phyloP scores from a whole-genome alignment of 768 basidiomycete species.

The Lactifluus volemus region DNA sequence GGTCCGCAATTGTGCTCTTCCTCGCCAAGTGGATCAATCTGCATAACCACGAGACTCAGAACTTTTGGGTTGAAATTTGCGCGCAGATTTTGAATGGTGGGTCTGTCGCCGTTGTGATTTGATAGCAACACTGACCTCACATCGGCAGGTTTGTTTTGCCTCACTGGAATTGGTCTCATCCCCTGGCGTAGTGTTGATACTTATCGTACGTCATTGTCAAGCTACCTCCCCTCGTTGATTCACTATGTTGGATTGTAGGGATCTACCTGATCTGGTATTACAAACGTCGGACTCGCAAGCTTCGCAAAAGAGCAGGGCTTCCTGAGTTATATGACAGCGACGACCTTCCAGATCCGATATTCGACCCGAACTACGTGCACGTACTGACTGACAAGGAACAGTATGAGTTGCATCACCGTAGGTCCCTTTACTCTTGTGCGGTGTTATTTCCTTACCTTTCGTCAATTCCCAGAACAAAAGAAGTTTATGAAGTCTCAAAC shows the following conservation, averaged over 20 bases:
- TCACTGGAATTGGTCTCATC: constrained; percentile 72
- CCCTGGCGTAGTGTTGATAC: constrained; percentile 71
- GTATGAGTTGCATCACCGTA: constrained; percentile 55
- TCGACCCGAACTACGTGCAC: constrained; percentile 62
- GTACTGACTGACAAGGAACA: constrained; percentile 62
- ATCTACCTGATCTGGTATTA: constrained; percentile 68
- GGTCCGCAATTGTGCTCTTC: constrained; percentile 73
- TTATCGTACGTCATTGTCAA: constrained; percentile 39
- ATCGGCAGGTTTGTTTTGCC: constrained; percentile 57
- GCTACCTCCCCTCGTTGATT: neutral
- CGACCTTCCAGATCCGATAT: constrained; percentile 72
- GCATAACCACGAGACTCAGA: constrained; percentile 58
- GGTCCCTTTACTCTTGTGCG: constrained; percentile 22
- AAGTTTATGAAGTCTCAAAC: constrained; percentile 66
- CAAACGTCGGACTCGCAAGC: constrained; percentile 48
- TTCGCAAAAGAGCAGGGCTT: constrained; percentile 54
- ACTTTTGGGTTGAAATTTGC: constrained; percentile 74
- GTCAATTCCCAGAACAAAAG: constrained; percentile 44
- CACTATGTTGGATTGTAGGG: constrained; percentile 32
- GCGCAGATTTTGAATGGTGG: constrained; percentile 71
- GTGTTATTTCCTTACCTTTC: constrained; percentile 4
- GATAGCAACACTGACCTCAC: neutral
- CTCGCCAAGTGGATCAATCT: constrained; percentile 60
- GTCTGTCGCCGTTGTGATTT: neutral
- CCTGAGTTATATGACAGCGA: constrained; percentile 65